Percentiles rank a stretch among this genome's conserved stretches.
Evolutionary conservation across 345 rosid species (phyloP).

Genomic region (Durio zibethinus): DNA sequence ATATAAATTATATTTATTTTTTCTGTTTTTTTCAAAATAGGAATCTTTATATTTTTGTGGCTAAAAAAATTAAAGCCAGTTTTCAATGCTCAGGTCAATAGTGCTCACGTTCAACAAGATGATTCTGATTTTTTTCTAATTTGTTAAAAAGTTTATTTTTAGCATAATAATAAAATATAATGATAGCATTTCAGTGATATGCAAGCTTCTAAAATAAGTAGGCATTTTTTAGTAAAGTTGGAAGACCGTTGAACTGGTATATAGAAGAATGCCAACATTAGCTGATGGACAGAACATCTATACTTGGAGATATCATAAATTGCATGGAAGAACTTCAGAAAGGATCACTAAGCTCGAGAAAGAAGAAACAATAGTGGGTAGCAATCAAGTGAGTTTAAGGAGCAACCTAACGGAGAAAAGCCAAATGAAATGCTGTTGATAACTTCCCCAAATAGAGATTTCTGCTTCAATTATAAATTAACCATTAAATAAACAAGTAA

Average conservation of each 20-base stretch:
- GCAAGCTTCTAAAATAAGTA: neutral
- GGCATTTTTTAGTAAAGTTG: neutral
- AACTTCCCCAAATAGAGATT: conserved; percentile 69
- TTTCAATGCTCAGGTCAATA: conserved; percentile 88
- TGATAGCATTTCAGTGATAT: neutral
- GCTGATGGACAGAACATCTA: conserved; percentile 53
- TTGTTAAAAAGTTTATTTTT: conserved; percentile 13
- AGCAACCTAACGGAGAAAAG: conserved; percentile 46
- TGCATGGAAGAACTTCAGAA: conserved; percentile 58
- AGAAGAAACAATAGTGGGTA: conserved; percentile 39
- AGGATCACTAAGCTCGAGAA: conserved; percentile 58
- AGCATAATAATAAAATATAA: neutral
- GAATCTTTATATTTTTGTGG: no score
- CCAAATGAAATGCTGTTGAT: conserved; percentile 52
- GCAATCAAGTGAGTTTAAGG: conserved; percentile 30
- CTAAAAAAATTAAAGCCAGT: no score
- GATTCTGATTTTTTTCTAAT: conserved; percentile 10
- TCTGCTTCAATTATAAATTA: neutral
- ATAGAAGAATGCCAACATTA: neutral
- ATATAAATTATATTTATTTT: no score
- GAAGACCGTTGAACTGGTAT: neutral
- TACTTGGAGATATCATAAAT: conserved; percentile 52
- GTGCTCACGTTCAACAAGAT: conserved; percentile 98
- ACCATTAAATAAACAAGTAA: neutral
- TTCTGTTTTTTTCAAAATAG: no score